Evolutionary conservation across 805 yeast species (phyloP).

Genomic region (Ogataea saltuana): DNA sequence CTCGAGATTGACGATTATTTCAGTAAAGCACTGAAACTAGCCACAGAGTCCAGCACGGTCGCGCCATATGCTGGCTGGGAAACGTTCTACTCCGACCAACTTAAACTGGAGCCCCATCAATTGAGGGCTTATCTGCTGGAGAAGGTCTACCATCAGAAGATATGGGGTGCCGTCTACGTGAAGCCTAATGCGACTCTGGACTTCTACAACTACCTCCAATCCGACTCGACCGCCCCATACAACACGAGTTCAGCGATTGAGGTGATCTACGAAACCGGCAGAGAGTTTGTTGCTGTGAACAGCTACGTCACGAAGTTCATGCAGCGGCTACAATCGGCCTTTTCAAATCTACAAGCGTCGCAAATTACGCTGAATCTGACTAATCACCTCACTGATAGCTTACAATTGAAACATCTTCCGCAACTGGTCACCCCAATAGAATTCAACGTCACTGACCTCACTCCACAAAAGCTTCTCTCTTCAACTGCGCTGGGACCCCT

Average conservation of each 20-base stretch:
- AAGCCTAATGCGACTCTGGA: constrained; percentile 49
- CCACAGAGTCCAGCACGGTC: constrained; percentile 22
- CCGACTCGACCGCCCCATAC: constrained; percentile 23
- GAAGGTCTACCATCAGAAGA: constrained; percentile 52
- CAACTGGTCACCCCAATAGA: constrained; percentile 16
- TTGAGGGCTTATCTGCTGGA: constrained; percentile 40
- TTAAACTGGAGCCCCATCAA: constrained; percentile 30
- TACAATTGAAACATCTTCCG: constrained; percentile 4
- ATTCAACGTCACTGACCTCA: constrained; percentile 45
- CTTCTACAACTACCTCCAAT: constrained; percentile 37
- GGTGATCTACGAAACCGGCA: constrained; percentile 58
- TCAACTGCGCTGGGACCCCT: constrained; percentile 59
- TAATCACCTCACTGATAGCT: constrained; percentile 1
- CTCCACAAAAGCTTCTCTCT: constrained; percentile 42
- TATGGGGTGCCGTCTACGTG: constrained; percentile 62
- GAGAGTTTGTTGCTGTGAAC: constrained; percentile 52
- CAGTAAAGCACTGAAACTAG: constrained; percentile 26
- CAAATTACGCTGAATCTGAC: constrained; percentile 15
- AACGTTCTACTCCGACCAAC: constrained; percentile 33
- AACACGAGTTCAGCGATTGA: constrained; percentile 37
- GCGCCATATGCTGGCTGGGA: constrained; percentile 21
- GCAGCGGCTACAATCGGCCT: constrained; percentile 35
- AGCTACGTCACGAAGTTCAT: constrained; percentile 45
- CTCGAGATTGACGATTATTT: constrained; percentile 35
- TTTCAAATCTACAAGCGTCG: constrained; percentile 19